A percentile compares a stretch with the other conserved stretches of the same genome.
These are phyloP conservation scores for Posidonia oceanica DNA, from an alignment of 116 monocot genomes.

Conservation along the genomic window DNA sequence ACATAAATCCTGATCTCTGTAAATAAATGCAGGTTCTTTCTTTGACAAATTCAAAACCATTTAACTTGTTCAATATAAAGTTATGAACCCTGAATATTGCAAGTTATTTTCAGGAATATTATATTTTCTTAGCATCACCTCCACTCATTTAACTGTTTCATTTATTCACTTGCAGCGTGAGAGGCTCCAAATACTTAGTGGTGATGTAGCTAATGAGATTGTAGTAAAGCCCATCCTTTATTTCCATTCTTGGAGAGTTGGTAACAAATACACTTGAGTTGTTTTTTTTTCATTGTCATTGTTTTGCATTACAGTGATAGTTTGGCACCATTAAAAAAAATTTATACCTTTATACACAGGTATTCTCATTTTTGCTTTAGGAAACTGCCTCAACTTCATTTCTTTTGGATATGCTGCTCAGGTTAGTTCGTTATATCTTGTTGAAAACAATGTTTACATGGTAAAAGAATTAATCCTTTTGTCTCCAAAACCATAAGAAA, in stretches of 20 bases:
- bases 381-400: slow-evolving; percentile 91
- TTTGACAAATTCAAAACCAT: too few relatives aligned
- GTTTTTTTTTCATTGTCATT: neutral
- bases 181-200: slow-evolving; percentile 26
- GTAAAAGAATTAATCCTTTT: neutral
- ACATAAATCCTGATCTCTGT: too few relatives aligned
- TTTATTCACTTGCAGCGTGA: slow-evolving; percentile 41
- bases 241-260: slow-evolving; percentile 93
- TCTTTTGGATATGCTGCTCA: slow-evolving; percentile 99
- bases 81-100: neutral
- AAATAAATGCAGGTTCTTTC: too few relatives aligned
- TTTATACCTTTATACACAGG: slow-evolving; percentile 26
- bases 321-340: slow-evolving; percentile 2
- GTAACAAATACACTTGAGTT: slow-evolving; percentile 21
- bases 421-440: slow-evolving; percentile 23
- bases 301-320: neutral
- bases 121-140: neutral
- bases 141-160: neutral
- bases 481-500: neutral
- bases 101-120: neutral
- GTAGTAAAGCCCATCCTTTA: slow-evolving; percentile 67
- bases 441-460: neutral
- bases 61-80: too few relatives aligned
- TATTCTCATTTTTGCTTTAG: slow-evolving; percentile 73
- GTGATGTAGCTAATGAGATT: slow-evolving; percentile 52